Conservation (phyloP, 768 basidiomycete genomes). For the Rhodocollybia butyracea region DNA sequence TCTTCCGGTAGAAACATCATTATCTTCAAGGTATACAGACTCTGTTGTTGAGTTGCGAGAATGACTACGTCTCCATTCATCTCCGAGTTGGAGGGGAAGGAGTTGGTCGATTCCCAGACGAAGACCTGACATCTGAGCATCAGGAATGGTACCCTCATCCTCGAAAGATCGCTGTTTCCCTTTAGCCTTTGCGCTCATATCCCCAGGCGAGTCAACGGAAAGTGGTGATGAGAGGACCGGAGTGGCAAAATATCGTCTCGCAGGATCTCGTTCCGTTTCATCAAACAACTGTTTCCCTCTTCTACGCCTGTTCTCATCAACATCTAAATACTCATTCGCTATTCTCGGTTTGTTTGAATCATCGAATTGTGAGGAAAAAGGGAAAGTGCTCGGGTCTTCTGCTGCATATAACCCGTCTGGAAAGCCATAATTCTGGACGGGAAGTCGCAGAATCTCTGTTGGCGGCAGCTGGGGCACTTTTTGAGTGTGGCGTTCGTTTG, state of each 20-base stretch:
- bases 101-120: background rate
- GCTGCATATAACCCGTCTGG: background rate
- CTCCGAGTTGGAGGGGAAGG: background rate
- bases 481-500: background rate
- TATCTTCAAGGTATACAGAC: background rate
- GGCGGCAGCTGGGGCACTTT: background rate
- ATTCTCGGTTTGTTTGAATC: background rate
- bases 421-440: too few species aligned
- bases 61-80: background rate
- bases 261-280: background rate
- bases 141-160: background rate
- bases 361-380: background rate
- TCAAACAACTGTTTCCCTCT: constrained; percentile 5
- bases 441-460: too few species aligned
- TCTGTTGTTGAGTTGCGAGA: background rate
- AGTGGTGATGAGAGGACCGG: background rate
- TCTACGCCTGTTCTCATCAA: constrained; percentile 1
- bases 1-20: background rate
- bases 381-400: background rate
- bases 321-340: background rate
- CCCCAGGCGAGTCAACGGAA: background rate
- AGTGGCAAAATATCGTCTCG: background rate
- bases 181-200: constrained; percentile 3
- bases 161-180: constrained; percentile 4
- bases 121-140: constrained; percentile 4